Evolutionary conservation across 163 green algal genomes (phyloP).

Genomic region (Prototheca wickerhamii): DNA sequence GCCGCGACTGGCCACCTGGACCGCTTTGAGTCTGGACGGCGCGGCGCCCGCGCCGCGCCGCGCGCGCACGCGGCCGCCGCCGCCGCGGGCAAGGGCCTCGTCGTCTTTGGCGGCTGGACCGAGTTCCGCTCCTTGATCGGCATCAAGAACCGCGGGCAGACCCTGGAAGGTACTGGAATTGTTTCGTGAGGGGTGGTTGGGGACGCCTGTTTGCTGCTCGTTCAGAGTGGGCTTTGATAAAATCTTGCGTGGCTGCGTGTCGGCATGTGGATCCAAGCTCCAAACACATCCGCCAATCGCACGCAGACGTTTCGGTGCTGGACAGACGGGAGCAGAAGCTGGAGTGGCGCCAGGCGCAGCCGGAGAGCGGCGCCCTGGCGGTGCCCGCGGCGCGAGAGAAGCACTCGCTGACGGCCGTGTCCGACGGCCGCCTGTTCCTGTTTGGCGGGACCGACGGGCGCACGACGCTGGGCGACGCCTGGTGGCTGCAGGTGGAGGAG

Average conservation of each 20-base stretch:
- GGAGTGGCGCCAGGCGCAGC: slow-evolving; percentile 8
- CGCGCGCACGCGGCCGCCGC: slow-evolving; percentile 22
- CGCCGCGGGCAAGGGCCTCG: slow-evolving; percentile 8
- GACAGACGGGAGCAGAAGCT: not conserved
- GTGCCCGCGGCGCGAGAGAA: slow-evolving; percentile 19
- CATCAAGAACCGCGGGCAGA: slow-evolving; percentile 5
- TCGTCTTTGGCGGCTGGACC: slow-evolving; percentile 24
- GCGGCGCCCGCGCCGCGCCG: slow-evolving; percentile 17
- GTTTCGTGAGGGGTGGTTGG: not conserved
- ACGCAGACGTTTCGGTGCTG: not conserved
- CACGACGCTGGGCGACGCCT: slow-evolving; percentile 36
- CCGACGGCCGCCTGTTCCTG: slow-evolving; percentile 23
- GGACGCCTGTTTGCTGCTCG: too few species aligned
- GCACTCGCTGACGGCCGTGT: slow-evolving; percentile 27
- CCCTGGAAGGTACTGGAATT: not conserved
- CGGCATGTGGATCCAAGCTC: too few species aligned
- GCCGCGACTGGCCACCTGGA: slow-evolving; percentile 10
- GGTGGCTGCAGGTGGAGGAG: slow-evolving; percentile 36
- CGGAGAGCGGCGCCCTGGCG: not conserved
- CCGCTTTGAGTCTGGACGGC: slow-evolving; percentile 23
- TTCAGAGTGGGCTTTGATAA: too few species aligned
- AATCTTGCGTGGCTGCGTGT: too few species aligned
- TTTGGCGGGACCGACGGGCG: slow-evolving; percentile 39
- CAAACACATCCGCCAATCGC: too few species aligned
- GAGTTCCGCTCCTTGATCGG: slow-evolving; percentile 5